phyloP scores from a whole-genome alignment of 495 filamentous ascomycete genomes.

The Xylaria nigripes region DNA sequence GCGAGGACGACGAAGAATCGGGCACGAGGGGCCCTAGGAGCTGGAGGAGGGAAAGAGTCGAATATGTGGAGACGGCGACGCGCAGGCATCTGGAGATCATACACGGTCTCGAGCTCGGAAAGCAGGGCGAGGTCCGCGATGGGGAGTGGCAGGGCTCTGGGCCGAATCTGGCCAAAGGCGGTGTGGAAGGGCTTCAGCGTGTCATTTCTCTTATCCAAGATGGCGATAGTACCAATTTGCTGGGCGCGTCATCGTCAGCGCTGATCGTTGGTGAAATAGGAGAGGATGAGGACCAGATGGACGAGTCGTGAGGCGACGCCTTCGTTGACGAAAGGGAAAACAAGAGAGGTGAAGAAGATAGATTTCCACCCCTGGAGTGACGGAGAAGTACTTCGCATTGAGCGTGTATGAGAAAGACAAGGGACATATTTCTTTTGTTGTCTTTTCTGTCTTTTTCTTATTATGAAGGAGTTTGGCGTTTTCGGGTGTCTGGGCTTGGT shows the following conservation, averaged over 20 bases:
- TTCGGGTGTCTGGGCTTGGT: neutral
- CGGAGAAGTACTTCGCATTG: neutral
- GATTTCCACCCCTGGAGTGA: neutral
- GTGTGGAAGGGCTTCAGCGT: conserved; percentile 47
- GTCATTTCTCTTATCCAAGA: conserved; percentile 35
- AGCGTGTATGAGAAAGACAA: neutral
- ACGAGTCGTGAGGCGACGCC: conserved; percentile 21
- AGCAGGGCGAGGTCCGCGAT: conserved; percentile 48
- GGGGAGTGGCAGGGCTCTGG: conserved; percentile 47
- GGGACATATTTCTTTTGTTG: too few species aligned
- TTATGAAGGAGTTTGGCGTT: conserved; percentile 1
- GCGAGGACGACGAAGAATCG: conserved; percentile 24
- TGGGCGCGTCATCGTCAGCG: neutral
- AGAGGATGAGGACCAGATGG: conserved; percentile 18
- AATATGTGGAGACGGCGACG: conserved; percentile 69
- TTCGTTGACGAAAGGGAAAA: neutral
- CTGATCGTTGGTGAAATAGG: conserved; percentile 8
- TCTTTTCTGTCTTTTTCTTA: too few species aligned
- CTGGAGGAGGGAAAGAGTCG: conserved; percentile 52
- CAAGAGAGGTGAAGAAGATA: neutral
- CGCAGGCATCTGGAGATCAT: conserved; percentile 47
- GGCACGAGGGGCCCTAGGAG: conserved; percentile 26
- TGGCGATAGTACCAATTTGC: neutral
- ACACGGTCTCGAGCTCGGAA: conserved; percentile 47
- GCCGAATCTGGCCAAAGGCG: conserved; percentile 31